Evolutionary conservation across 2,329 filamentous ascomycete genomes (phyloP).

Genomic region (Alternaria sp.): DNA sequence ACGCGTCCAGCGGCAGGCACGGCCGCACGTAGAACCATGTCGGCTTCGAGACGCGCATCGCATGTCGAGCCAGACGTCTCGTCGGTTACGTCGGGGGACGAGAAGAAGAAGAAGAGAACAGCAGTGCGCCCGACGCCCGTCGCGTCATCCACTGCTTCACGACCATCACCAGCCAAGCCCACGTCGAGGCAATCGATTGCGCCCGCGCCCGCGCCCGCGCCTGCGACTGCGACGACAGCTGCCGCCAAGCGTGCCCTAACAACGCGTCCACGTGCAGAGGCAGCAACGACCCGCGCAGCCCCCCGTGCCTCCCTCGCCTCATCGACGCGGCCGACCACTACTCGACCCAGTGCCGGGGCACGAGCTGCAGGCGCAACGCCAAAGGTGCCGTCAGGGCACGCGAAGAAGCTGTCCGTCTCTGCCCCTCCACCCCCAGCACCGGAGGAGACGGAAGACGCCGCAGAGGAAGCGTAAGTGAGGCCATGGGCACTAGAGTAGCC

Average conservation of each 20-base stretch:
- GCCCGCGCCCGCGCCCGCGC: constrained; percentile 32
- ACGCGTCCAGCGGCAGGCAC: constrained; percentile 45
- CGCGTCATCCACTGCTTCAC: constrained; percentile 27
- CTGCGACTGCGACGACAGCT: constrained; percentile 29
- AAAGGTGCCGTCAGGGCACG: constrained; percentile 35
- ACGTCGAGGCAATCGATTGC: constrained; percentile 25
- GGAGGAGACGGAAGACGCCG: constrained; percentile 15
- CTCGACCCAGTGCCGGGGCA: constrained; percentile 37
- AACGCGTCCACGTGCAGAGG: constrained; percentile 37
- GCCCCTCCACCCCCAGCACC: constrained; percentile 23
- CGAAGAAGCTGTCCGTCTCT: constrained; percentile 43
- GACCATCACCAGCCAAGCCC: constrained; percentile 5
- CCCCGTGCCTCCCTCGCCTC: constrained; percentile 44
- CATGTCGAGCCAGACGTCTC: constrained; percentile 48
- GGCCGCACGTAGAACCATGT: constrained; percentile 32
- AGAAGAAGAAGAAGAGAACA: constrained; percentile 45
- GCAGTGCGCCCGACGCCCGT: constrained; percentile 39
- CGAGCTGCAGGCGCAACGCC: constrained; percentile 32
- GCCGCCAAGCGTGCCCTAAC: constrained; percentile 42
- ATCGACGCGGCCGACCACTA: constrained; percentile 32
- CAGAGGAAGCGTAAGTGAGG: constrained; percentile 18
- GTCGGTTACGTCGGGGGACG: constrained; percentile 49
- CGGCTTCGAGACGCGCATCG: constrained; percentile 33
- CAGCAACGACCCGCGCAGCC: constrained; percentile 35
- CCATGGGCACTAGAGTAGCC: not conserved